Percentiles rank a stretch among this genome's conserved stretches.
Evolutionary conservation across 805 yeast genomes (phyloP).

Genomic region (Candida qinlingensis): DNA sequence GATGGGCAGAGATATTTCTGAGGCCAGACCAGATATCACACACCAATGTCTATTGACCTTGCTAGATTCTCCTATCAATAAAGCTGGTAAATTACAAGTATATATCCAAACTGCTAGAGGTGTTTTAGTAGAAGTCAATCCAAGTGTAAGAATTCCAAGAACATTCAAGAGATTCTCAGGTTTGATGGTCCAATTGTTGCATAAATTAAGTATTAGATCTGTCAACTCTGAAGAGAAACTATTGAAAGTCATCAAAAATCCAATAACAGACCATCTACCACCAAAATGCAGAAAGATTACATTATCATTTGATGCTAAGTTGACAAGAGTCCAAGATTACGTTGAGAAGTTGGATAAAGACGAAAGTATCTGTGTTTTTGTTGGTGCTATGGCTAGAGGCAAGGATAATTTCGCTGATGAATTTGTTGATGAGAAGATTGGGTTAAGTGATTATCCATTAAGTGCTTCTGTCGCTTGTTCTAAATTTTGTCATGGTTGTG

Average conservation of each 20-base stretch:
- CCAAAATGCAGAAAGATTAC: constrained; percentile 93
- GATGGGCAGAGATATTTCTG: constrained; percentile 96
- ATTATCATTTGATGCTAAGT: constrained; percentile 86
- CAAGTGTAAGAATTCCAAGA: constrained; percentile 94
- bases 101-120: constrained; percentile 95
- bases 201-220: constrained; percentile 86
- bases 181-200: constrained; percentile 93
- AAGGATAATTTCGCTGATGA: constrained; percentile 97
- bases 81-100: constrained; percentile 95
- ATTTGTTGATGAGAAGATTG: constrained; percentile 92
- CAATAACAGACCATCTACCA: constrained; percentile 94
- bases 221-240: constrained; percentile 94
- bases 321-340: constrained; percentile 83
- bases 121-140: constrained; percentile 91
- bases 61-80: constrained; percentile 95
- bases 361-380: constrained; percentile 95
- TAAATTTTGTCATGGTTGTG: constrained; percentile 97
- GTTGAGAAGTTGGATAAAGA: constrained; percentile 74
- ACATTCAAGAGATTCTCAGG: constrained; percentile 98
- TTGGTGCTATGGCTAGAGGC: constrained; percentile 99
- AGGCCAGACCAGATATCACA: constrained; percentile 98
- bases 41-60: constrained; percentile 94
- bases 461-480: constrained; percentile 98
- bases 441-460: constrained; percentile 90
- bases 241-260: constrained; percentile 91